phyloP scores from a whole-genome alignment of 2,329 filamentous ascomycete genomes.

The Aspergillus terreus region DNA sequence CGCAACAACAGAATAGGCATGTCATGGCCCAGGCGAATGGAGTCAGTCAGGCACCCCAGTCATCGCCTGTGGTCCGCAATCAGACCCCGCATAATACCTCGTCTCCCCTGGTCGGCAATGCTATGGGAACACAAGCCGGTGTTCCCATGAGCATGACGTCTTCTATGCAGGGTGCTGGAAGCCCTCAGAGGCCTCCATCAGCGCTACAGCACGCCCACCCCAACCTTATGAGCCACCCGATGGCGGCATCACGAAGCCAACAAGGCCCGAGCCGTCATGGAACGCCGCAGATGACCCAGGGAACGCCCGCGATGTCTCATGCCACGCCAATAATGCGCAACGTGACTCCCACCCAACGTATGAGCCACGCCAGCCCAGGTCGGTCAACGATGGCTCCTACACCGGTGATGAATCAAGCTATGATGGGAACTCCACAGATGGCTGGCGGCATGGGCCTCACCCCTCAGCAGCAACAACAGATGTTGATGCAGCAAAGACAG shows the following conservation, averaged over 20 bases:
- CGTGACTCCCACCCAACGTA: constrained; percentile 44
- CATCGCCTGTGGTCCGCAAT: constrained; percentile 46
- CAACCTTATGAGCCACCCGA: constrained; percentile 42
- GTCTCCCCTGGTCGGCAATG: constrained; percentile 41
- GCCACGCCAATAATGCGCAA: constrained; percentile 48
- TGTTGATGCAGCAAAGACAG: constrained; percentile 35
- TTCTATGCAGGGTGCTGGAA: constrained; percentile 45
- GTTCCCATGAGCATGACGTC: constrained; percentile 44
- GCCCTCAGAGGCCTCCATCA: constrained; percentile 43
- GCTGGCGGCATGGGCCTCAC: constrained; percentile 33
- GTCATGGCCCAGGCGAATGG: constrained; percentile 44
- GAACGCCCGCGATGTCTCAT: constrained; percentile 45
- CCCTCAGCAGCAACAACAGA: constrained; percentile 41
- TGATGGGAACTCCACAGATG: constrained; percentile 40
- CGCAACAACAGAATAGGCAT: constrained; percentile 50
- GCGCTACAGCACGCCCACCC: constrained; percentile 47
- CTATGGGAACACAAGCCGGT: constrained; percentile 36
- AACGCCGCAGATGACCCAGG: constrained; percentile 46
- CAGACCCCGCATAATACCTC: constrained; percentile 45
- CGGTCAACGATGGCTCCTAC: constrained; percentile 40
- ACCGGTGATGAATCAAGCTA: constrained; percentile 43
- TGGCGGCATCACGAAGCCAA: constrained; percentile 43
- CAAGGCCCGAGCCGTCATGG: constrained; percentile 46
- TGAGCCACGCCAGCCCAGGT: constrained; percentile 45
- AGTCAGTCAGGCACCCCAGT: constrained; percentile 41